Evolutionary conservation across 2,329 filamentous ascomycete genomes (phyloP), one percentile per base, ranked within the genome.

Genomic region (Myrmaecium sp.): DNA sequence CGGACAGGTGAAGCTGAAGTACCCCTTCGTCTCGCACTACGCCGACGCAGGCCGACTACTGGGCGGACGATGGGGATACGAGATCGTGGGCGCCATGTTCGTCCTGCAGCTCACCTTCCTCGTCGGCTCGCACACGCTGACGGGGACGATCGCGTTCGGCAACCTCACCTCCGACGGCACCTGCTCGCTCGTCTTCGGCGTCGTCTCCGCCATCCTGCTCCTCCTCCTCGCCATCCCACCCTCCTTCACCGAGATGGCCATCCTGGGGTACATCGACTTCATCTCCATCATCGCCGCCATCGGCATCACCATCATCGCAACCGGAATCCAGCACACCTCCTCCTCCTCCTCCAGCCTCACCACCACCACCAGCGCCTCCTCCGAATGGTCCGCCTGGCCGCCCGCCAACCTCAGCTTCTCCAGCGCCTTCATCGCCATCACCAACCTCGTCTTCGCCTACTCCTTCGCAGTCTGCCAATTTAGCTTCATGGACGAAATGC

Each of bases 41-140:
- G 71, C 72, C 15, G 75, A 81, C 37, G 75, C 72, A 5, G 74
- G 73, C 4, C 55, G 64, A 24, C 57, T 80, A 30, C 56, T 81
- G 33, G 60, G 62, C 39, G 77, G 76, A 8, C 52, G 51, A 11
- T 47, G 48, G 26, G 48, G 48, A 26, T 43, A 46, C 19, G 47
- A 52, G 29, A 55, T 67, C 24, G 72, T 71, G 0, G 68, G 73
- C 36, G 70, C 74, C 47, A 43, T 81, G 29, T 47, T 47, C 31
- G 42, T 40, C 21, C 37, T 50, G 14, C 47, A 46, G 35, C 31
- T 49, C 23, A 38, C 48, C 17, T 77, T 81, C 51, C 64, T 77
- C 38, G 71, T 75, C 49, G 71, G 66, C 17, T 75, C 72, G n/a
- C 77, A 82, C 49, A 58, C 76, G 27, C 54, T 80, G 33, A 77